Evolutionary conservation across 192 early-diverging fungal species (phyloP).

Genomic region (Coemansia sp.): DNA sequence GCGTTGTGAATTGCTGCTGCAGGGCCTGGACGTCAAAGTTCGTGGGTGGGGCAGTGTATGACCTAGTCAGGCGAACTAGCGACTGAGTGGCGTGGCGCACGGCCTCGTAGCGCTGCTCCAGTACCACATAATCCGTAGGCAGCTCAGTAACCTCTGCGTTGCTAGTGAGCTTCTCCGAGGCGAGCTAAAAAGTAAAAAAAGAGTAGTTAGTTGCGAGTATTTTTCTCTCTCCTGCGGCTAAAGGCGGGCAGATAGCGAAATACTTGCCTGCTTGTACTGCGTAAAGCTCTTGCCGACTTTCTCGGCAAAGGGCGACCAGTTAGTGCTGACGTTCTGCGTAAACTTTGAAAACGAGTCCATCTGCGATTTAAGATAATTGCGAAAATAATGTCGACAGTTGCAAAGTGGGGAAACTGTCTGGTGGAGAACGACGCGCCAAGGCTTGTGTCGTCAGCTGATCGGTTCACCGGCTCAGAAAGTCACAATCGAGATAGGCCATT

Average conservation of each 20-base stretch:
- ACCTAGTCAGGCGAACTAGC: slow-evolving; percentile 74
- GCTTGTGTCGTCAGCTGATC: not conserved
- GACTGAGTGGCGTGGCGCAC: slow-evolving; percentile 41
- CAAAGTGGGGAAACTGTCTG: not conserved
- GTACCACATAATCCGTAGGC: slow-evolving; percentile 88
- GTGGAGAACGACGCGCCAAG: not conserved
- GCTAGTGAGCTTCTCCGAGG: slow-evolving; percentile 84
- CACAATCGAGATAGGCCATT: too few species aligned
- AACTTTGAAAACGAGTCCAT: slow-evolving; percentile 60
- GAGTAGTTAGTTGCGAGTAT: too few species aligned
- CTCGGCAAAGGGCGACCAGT: slow-evolving; percentile 56
- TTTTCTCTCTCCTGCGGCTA: not conserved
- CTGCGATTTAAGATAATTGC: slow-evolving; percentile 2
- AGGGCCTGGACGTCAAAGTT: slow-evolving; percentile 73
- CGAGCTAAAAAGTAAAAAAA: slow-evolving; percentile 64
- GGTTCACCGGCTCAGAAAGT: too few species aligned
- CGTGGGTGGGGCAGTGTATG: slow-evolving; percentile 72
- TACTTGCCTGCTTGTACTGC: slow-evolving; percentile 55
- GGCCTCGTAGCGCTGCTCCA: slow-evolving; percentile 69
- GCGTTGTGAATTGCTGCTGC: slow-evolving; percentile 62
- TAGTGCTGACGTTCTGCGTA: slow-evolving; percentile 49
- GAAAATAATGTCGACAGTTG: not conserved
- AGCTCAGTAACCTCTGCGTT: slow-evolving; percentile 87
- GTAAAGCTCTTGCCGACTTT: slow-evolving; percentile 55
- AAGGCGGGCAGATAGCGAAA: not conserved